phyloP scores from a whole-genome alignment of 805 yeast genomes.

The Metschnikowia vanudenii region DNA sequence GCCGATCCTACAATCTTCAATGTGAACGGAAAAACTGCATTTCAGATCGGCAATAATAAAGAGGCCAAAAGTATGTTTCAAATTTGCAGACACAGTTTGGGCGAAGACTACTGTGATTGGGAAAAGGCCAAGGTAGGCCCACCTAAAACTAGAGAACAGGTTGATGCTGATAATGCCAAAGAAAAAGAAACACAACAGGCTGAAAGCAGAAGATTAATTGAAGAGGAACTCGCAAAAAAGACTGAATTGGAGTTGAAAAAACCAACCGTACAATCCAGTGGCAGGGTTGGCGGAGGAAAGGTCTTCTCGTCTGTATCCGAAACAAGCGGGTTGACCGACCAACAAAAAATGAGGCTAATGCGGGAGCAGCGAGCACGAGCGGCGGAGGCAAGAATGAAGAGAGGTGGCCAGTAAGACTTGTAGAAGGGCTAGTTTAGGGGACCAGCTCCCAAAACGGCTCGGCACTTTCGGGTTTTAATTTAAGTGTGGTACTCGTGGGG shows the following conservation, averaged over 20 bases:
- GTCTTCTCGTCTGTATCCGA: slow-evolving; percentile 32
- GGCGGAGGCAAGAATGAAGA: slow-evolving; percentile 76
- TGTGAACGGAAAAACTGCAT: slow-evolving; percentile 59
- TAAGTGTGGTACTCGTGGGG: no score
- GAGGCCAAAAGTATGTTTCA: slow-evolving; percentile 60
- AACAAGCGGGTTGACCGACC: slow-evolving; percentile 63
- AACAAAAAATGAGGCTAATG: slow-evolving; percentile 75
- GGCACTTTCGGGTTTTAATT: no score
- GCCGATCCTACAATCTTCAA: slow-evolving; percentile 67
- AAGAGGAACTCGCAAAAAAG: slow-evolving; percentile 44
- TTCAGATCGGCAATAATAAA: slow-evolving; percentile 55
- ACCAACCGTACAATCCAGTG: slow-evolving; percentile 33
- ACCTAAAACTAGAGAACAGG: slow-evolving; percentile 55
- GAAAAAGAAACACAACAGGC: slow-evolving; percentile 35
- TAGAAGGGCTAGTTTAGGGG: background rate
- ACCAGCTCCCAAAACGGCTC: no score
- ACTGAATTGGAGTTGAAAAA: slow-evolving; percentile 32
- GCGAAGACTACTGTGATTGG: slow-evolving; percentile 76
- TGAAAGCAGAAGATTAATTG: slow-evolving; percentile 42
- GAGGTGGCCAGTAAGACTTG: slow-evolving; percentile 7
- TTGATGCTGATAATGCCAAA: slow-evolving; percentile 40
- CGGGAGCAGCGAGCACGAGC: slow-evolving; percentile 96
- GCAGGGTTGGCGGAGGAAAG: slow-evolving; percentile 29
- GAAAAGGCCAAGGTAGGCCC: slow-evolving; percentile 59
- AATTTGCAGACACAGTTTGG: slow-evolving; percentile 61